Evolutionary conservation across 768 basidiomycete species (phyloP).

Genomic region (Suillus plorans): DNA sequence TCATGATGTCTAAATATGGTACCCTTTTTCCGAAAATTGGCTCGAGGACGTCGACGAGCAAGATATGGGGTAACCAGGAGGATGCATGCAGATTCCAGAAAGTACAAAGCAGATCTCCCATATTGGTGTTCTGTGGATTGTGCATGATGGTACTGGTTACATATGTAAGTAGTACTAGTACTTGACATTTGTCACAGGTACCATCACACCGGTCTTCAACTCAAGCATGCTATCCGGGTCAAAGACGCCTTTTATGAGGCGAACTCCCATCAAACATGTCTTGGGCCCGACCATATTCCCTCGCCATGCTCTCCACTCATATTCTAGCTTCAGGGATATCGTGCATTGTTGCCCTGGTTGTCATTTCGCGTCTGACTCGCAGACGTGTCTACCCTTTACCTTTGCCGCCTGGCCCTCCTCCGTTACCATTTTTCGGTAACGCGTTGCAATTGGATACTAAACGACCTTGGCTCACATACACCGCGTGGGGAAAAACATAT

Average conservation of each 20-base stretch:
- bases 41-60: too few relatives aligned
- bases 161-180: too few relatives aligned
- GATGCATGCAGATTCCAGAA: too few relatives aligned
- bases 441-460: constrained; percentile 43
- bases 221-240: background rate
- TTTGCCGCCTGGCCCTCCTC: constrained; percentile 49
- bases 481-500: constrained; percentile 41
- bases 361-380: background rate
- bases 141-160: too few relatives aligned
- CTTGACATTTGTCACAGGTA: too few relatives aligned
- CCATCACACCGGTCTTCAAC: too few relatives aligned
- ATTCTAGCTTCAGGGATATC: background rate
- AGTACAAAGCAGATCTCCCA: too few relatives aligned
- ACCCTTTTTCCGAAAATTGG: too few relatives aligned
- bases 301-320: background rate
- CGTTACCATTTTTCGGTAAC: constrained; percentile 50
- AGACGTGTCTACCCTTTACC: background rate
- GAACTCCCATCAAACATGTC: constrained; percentile 4
- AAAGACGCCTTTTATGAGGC: background rate
- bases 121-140: too few relatives aligned
- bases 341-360: background rate
- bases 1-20: too few relatives aligned
- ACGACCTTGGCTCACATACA: constrained; percentile 41
- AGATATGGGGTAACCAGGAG: too few relatives aligned
- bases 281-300: background rate